A percentile compares a stretch with the other conserved stretches of the same genome.
Conservation (phyloP, 176 grass and related monocot species). For the Thinopyrum elongatum region DNA sequence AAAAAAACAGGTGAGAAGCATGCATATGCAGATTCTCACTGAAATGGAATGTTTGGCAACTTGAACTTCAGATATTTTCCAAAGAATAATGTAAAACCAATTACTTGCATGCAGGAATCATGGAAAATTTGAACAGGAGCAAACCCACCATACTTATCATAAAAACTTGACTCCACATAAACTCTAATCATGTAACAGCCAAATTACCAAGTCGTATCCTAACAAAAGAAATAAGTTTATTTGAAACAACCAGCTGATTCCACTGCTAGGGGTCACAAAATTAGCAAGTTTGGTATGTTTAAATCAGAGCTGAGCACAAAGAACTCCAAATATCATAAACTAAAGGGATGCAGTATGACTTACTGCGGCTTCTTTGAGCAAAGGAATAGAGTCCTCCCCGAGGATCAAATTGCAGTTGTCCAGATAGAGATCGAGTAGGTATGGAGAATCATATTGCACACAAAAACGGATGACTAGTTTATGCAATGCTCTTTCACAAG, state of each 20-base stretch:
- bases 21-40: neutral
- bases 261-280: neutral
- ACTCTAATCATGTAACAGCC: neutral
- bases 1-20: neutral
- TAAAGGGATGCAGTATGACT: conserved; percentile 44
- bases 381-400: conserved; percentile 51
- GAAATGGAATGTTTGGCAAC: neutral
- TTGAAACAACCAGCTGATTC: neutral
- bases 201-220: conserved; percentile 15
- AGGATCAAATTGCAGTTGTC: conserved; percentile 71
- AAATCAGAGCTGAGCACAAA: conserved; percentile 10
- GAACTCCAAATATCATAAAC: conserved; percentile 25
- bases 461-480: conserved; percentile 76
- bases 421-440: conserved; percentile 84
- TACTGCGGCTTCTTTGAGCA: conserved; percentile 62
- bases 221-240: conserved; percentile 15
- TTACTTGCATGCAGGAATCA: neutral
- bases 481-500: conserved; percentile 48
- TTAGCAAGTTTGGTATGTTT: conserved; percentile 7
- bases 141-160: neutral
- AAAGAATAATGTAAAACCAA: conserved; percentile 13
- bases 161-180: neutral
- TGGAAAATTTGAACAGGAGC: neutral
- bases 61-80: conserved; percentile 3
- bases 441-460: conserved; percentile 69